phyloP scores from a whole-genome alignment of 139 green algal species.

The Coelastrella sp. region DNA sequence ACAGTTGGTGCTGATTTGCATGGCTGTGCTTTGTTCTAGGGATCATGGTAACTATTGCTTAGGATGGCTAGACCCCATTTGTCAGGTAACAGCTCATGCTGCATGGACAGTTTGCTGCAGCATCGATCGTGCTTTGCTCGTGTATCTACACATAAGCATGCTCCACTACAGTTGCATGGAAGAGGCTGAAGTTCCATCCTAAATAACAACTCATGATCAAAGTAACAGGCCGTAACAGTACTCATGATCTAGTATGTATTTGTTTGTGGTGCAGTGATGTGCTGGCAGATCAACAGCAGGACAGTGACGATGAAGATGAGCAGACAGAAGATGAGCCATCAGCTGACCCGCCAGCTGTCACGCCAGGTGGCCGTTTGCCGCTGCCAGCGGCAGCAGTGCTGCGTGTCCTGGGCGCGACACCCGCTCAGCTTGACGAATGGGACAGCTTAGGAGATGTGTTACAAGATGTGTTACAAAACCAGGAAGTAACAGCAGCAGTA shows the following conservation, averaged over 20 bases:
- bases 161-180: too few relatives aligned
- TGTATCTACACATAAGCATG: too few relatives aligned
- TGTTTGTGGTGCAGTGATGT: background rate
- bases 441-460: constrained; percentile 7
- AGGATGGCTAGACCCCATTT: too few relatives aligned
- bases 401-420: background rate
- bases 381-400: background rate
- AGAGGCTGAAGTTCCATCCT: too few relatives aligned
- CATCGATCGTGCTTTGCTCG: too few relatives aligned
- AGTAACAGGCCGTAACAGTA: too few relatives aligned
- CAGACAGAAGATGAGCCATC: background rate
- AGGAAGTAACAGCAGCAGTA: constrained; percentile 6
- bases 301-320: background rate
- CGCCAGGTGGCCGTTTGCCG: background rate
- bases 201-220: too few relatives aligned
- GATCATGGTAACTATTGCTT: too few relatives aligned
- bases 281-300: background rate
- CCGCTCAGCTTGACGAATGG: constrained; percentile 6
- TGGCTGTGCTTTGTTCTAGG: too few relatives aligned
- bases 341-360: background rate
- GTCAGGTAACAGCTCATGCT: too few relatives aligned
- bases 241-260: background rate
- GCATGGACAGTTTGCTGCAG: too few relatives aligned
- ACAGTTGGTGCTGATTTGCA: too few relatives aligned
- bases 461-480: background rate